Percentiles rank a stretch among this genome's conserved stretches.
Conservation (phyloP, 1,284 basidiomycete species). For the Xerocomus nothofagi region DNA sequence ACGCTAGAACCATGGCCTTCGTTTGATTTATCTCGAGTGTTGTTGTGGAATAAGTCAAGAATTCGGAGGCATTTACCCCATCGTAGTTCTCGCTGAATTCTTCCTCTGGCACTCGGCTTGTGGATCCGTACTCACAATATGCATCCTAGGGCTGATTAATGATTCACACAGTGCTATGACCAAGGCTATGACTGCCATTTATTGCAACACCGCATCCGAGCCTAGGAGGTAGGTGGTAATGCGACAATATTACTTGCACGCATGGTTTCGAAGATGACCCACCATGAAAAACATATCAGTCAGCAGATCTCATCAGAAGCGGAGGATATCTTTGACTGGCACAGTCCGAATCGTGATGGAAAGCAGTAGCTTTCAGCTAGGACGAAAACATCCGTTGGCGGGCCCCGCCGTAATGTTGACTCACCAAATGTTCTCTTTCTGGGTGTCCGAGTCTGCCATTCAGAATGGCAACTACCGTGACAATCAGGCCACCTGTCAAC, state of each 20-base stretch:
- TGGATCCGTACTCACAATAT: background rate
- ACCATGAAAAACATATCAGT: background rate
- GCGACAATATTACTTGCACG: background rate
- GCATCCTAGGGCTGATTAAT: background rate
- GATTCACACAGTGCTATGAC: background rate
- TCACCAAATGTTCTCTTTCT: background rate
- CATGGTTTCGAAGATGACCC: background rate
- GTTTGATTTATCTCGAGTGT: conserved; percentile 1
- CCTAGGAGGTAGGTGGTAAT: conserved; percentile 2
- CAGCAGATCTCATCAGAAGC: conserved; percentile 1
- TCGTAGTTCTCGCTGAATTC: background rate
- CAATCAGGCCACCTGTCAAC: conserved; percentile 10
- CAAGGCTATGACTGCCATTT: too few relatives aligned
- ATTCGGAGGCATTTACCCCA: background rate
- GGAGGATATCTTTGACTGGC: background rate
- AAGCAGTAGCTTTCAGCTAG: background rate
- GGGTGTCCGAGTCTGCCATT: conserved; percentile 6
- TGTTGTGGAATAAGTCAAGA: background rate
- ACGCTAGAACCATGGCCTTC: conserved; percentile 1
- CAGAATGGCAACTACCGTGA: conserved; percentile 14
- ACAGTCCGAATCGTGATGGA: conserved; percentile 10
- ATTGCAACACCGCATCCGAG: background rate
- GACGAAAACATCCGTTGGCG: background rate
- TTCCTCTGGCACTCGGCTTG: background rate
- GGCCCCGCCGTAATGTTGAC: conserved; percentile 8